Conservation (phyloP, 164 flowering plant species). For the Cinnamomum micranthum region DNA sequence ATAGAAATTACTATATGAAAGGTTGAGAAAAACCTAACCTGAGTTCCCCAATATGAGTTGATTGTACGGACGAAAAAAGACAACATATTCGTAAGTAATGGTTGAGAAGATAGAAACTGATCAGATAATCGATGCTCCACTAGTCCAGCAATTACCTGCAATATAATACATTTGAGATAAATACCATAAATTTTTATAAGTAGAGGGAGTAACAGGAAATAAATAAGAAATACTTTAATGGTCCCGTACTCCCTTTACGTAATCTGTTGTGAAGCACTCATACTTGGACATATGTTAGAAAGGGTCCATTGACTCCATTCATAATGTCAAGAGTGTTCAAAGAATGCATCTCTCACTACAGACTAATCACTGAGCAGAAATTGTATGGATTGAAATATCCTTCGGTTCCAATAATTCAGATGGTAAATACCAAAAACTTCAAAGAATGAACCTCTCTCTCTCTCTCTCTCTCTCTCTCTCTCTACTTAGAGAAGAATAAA, state of each 20-base stretch:
- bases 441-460: neutral
- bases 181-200: neutral
- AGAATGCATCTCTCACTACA: neutral
- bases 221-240: no score
- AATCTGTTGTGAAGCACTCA: neutral
- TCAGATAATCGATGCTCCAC: conserved; percentile 88
- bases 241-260: no score
- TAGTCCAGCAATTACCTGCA: conserved; percentile 80
- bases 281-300: neutral
- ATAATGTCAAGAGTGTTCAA: neutral
- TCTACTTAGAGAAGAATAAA: neutral
- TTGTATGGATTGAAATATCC: no score
- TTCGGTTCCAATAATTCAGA: no score
- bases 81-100: conserved; percentile 62
- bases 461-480: conserved; percentile 2
- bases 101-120: conserved; percentile 52
- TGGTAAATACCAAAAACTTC: no score
- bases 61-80: conserved; percentile 71
- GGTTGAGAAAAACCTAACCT: conserved; percentile 41
- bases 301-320: neutral
- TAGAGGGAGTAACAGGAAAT: neutral
- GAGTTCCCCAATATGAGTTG: conserved; percentile 89
- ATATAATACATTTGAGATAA: neutral
- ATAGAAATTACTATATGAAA: neutral
- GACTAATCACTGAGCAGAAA: no score